Base-by-base conservation (phyloP, 257 asterid genomes). In the Handroanthus guayacan region DNA sequence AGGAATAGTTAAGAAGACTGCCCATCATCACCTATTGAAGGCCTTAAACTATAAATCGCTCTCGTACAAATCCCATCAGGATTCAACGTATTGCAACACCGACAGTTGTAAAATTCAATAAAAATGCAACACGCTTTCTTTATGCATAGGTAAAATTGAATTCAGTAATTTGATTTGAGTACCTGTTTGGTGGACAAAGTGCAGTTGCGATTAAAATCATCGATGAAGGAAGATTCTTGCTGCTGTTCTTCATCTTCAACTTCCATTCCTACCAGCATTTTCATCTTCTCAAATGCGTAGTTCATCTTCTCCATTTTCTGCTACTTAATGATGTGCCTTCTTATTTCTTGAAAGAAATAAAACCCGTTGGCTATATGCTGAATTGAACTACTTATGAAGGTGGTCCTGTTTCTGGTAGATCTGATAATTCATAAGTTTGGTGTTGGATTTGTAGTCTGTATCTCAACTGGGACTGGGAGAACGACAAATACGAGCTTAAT, bases 261-360 rank as follows among this genome's bases (percentile, higher is more conserved):
- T 67, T 95, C 99, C 96, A 95, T 91, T 44, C 98, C 99, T 48
- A 93, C 98, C 79, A 95, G 87, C 95, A 95, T 93, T 86, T 91
- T 95, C 99, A 95, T 87, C 94, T 87, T 95, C 89, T 91, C 99
- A 17, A 83, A 78, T 9, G 99, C 96, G 81, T 82, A 85, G 69
- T 90, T 95, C 98, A 93, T 91, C 88, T 82, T 93, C 76, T 95
- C 97, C 97, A 91, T 91, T 70, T 80, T 75, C 75, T 3, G 44
- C 73, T 17, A 38, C 37, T 65, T 12, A 55, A 55, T 52, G 48
- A 25, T 6, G 31, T 25, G 16, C 25, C 70, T 44, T 17, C 41
- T 9, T 18, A 6, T 69, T 18, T 14, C 9, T 16, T 18, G 64
- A 64, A 39, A 51, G 64, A 64, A 39, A 51, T 37, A 17, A 13